These are phyloP conservation scores for Fusarium siculi DNA, from an alignment of 2,329 filamentous ascomycete genomes.

Conservation along the genomic window DNA sequence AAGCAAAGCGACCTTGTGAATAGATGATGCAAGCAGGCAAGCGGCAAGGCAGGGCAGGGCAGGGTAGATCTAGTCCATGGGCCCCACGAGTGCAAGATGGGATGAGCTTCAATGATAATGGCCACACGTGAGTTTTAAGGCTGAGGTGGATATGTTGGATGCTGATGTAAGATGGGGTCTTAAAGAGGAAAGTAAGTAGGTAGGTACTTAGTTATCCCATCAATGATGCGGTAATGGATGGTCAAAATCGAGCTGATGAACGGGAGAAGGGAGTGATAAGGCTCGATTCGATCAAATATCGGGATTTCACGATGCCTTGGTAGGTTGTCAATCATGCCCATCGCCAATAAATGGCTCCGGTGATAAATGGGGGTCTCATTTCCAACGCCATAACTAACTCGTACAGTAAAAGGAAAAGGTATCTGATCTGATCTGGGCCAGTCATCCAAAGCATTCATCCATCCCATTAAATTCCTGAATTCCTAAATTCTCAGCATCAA, in stretches of 20 bases:
- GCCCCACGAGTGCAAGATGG: neutral
- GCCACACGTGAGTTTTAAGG: neutral
- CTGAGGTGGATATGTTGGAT: neutral
- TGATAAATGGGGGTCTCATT: neutral
- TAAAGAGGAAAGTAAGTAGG: neutral
- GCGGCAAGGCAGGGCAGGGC: neutral
- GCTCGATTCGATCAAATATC: neutral
- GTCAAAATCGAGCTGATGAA: neutral
- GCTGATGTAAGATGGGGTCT: neutral
- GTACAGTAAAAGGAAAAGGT: neutral
- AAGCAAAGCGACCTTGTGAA: neutral
- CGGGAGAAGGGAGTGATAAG: neutral
- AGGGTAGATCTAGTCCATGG: neutral
- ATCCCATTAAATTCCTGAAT: neutral
- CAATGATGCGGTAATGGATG: neutral
- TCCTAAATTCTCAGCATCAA: neutral
- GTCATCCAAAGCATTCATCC: neutral
- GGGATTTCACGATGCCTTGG: neutral
- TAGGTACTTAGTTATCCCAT: neutral
- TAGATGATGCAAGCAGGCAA: neutral
- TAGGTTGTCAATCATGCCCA: neutral
- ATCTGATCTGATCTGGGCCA: neutral
- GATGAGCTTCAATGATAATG: neutral
- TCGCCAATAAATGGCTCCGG: neutral
- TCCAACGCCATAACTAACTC: constrained; percentile 2